phyloP scores from a whole-genome alignment of 352 stramenopile species.

The Phytophthora pini region DNA sequence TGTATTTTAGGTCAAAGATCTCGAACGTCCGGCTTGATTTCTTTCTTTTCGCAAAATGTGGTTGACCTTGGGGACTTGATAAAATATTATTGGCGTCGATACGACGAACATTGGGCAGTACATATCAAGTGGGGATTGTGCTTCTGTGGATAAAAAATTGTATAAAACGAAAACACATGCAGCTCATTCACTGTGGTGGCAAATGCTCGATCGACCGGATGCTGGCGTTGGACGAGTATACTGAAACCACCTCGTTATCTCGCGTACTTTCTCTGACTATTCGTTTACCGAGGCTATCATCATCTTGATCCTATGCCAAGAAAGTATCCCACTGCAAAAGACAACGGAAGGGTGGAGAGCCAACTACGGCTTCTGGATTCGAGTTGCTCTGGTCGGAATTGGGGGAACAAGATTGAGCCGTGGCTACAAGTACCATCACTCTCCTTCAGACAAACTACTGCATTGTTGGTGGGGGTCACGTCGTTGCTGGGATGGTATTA shows the following conservation, averaged over 20 bases:
- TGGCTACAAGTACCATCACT: slow-evolving; percentile 11
- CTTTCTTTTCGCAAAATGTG: too few species aligned
- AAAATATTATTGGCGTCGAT: too few species aligned
- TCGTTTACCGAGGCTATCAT: not conserved
- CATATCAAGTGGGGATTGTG: too few species aligned
- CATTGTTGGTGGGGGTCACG: not conserved
- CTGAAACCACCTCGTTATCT: slow-evolving; percentile 1
- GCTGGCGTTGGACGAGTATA: slow-evolving; percentile 13
- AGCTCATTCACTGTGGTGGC: slow-evolving; percentile 9
- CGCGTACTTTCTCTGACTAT: slow-evolving; percentile 9
- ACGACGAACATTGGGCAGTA: too few species aligned
- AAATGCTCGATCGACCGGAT: slow-evolving; percentile 29
- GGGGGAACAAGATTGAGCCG: slow-evolving; percentile 6
- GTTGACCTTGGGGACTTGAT: too few species aligned
- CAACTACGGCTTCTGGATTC: slow-evolving; percentile 15
- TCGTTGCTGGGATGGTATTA: not conserved
- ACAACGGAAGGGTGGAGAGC: slow-evolving; percentile 5
- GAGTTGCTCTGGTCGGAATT: slow-evolving; percentile 1
- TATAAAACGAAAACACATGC: too few species aligned
- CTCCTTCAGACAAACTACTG: slow-evolving; percentile 4
- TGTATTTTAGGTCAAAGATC: not conserved
- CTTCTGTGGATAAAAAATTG: too few species aligned
- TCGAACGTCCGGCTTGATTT: too few species aligned
- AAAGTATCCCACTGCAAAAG: slow-evolving; percentile 21
- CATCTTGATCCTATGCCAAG: slow-evolving; percentile 6